Evolutionary conservation across 1,284 basidiomycete genomes (phyloP), one percentile per base, ranked within the genome.

Genomic region (Fomes fomentarius): DNA sequence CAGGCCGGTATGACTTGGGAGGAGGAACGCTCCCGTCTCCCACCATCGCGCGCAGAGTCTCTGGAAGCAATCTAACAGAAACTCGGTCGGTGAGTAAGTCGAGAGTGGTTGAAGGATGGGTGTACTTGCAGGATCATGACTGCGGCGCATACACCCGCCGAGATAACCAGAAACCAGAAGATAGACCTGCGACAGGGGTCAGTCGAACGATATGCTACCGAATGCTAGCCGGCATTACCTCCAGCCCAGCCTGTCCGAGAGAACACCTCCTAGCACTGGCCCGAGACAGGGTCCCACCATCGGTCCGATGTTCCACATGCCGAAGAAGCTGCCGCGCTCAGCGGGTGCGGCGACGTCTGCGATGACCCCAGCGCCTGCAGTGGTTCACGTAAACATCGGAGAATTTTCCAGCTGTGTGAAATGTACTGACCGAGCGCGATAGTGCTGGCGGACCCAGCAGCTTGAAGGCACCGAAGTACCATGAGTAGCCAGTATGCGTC

Each of bases 101-200:
- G 31, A 2, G 10, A 15, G 11, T 44, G 15, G 22, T 12, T n/a
- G 7, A 35, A n/a, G n/a, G n/a, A n/a, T n/a, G n/a, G n/a, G n/a
- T n/a, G 47, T 24, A 75, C 83, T 46, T 60, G 87, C 85, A 83
- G 61, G 8, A 84, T 62, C 58, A 90, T 76, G 30, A 77, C 66
- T 6, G 87, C 35, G 26, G 83, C 72, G 61, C 84, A 85, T 4
- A 74, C 58, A 1, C 75, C 81, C 7, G 85, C 76, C 0, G 80
- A 66, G 4, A 91, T 91, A 50, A 79, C 80, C 8, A 93, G 70
- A 64, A 93, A 89, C 89, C 89, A 93, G 66, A 93, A 93, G 22
- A 93, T 88, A 2, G 87, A 76, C 63, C 89, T 85, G 43, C 21
- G 10, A 9, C 14, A 54, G n/a, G 12, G 11, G 22, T 51, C 25